A percentile compares a stretch with the other conserved stretches of the same genome.
Conservation (phyloP, 108 stramenopile species). For the Cyclostephanos tholiformis region DNA sequence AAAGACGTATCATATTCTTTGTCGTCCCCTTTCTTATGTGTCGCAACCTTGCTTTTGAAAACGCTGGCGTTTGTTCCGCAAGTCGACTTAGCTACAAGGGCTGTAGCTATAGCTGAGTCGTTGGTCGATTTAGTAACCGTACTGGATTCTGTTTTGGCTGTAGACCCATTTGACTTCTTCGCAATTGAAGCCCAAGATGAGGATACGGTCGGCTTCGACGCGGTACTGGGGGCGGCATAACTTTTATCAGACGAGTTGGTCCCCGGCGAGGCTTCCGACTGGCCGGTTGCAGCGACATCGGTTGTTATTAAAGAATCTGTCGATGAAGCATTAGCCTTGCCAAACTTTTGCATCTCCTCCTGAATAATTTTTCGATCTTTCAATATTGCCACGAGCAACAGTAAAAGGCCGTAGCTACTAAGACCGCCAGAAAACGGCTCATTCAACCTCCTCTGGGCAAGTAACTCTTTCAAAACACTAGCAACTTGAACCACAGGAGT, state of each 20-base stretch:
- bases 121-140: conserved; percentile 27
- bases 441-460: conserved; percentile 88
- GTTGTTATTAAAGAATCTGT: not conserved
- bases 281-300: not conserved
- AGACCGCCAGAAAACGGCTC: conserved; percentile 96
- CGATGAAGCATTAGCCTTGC: conserved; percentile 26
- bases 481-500: conserved; percentile 81
- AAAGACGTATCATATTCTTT: not conserved
- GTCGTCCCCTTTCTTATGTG: not conserved
- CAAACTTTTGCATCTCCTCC: conserved; percentile 70
- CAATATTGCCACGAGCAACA: conserved; percentile 83
- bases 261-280: not conserved
- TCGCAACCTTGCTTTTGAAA: conserved; percentile 28
- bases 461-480: conserved; percentile 90
- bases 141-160: conserved; percentile 39
- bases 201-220: conserved; percentile 36
- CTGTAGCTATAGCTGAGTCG: conserved; percentile 18
- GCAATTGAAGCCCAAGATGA: conserved; percentile 74
- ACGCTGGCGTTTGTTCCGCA: conserved; percentile 24
- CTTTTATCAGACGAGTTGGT: conserved; percentile 21
- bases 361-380: conserved; percentile 76
- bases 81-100: conserved; percentile 11
- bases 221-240: conserved; percentile 16
- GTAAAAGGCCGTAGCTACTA: conserved; percentile 91
- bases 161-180: conserved; percentile 51